These are phyloP conservation scores for Monilinia fructigena DNA, from an alignment of 2,329 filamentous ascomycete genomes.

Conservation along the genomic window DNA sequence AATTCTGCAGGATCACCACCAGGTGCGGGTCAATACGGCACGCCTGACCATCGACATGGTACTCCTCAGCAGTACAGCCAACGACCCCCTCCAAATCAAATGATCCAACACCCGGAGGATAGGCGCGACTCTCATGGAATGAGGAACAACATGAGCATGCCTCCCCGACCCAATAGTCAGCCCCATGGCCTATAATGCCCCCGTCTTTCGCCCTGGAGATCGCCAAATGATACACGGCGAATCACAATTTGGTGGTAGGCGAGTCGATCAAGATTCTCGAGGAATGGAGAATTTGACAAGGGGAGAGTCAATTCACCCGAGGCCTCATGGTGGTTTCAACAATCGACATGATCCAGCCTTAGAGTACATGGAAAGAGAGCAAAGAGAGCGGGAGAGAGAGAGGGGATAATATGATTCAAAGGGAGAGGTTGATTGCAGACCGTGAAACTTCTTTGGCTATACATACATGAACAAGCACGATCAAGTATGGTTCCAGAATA, in stretches of 20 bases:
- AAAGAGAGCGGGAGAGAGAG: constrained; percentile 32
- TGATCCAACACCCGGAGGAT: constrained; percentile 46
- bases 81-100: constrained; percentile 41
- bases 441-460: constrained; percentile 44
- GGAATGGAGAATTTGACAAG: constrained; percentile 43
- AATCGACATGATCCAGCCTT: constrained; percentile 43
- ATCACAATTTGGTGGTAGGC: constrained; percentile 28
- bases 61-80: constrained; percentile 58
- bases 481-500: constrained; percentile 30
- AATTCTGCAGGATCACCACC: constrained; percentile 40
- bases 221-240: constrained; percentile 28
- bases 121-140: constrained; percentile 41
- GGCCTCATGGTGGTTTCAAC: constrained; percentile 32
- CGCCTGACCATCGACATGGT: constrained; percentile 56
- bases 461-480: constrained; percentile 27
- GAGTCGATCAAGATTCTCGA: constrained; percentile 29
- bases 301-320: constrained; percentile 36
- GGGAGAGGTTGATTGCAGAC: constrained; percentile 10
- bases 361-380: constrained; percentile 54
- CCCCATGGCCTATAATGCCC: constrained; percentile 39
- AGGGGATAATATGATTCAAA: constrained; percentile 9
- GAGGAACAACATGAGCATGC: constrained; percentile 35
- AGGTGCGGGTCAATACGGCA: constrained; percentile 49
- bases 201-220: constrained; percentile 49
- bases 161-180: constrained; percentile 40